Evolutionary conservation across 345 rosid species (phyloP).

Genomic region (Lagerstroemia speciosa): DNA sequence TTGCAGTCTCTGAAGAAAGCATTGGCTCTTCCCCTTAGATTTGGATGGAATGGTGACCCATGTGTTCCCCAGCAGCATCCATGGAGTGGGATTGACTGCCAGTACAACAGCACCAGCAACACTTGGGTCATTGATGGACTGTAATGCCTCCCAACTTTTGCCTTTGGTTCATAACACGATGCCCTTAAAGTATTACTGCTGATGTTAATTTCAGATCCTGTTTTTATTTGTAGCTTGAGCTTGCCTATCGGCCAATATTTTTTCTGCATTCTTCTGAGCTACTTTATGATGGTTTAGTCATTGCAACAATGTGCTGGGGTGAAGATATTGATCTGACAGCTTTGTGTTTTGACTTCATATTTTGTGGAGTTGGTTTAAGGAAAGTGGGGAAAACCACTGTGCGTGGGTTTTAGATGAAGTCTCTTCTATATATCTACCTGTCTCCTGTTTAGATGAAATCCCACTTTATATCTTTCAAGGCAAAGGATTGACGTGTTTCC

Average conservation of each 20-base stretch:
- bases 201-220: neutral
- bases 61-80: slow-evolving; percentile 99
- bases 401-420: neutral
- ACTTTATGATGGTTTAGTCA: neutral
- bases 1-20: slow-evolving; percentile 62
- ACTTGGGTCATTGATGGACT: slow-evolving; percentile 97
- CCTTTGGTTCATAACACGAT: slow-evolving; percentile 5
- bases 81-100: slow-evolving; percentile 94
- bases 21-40: slow-evolving; percentile 73
- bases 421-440: neutral
- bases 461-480: too few species aligned
- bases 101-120: slow-evolving; percentile 44
- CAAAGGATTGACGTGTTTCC: too few species aligned
- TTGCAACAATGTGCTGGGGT: neutral
- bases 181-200: neutral
- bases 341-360: neutral
- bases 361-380: neutral
- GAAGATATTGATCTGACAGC: neutral
- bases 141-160: slow-evolving; percentile 38
- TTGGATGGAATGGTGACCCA: slow-evolving; percentile 99
- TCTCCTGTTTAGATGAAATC: neutral
- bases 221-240: neutral
- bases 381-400: neutral
- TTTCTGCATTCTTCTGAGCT: neutral
- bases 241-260: neutral